phyloP scores from a whole-genome alignment of 2,329 filamentous ascomycete species.

The Cladophialophora yegresii region DNA sequence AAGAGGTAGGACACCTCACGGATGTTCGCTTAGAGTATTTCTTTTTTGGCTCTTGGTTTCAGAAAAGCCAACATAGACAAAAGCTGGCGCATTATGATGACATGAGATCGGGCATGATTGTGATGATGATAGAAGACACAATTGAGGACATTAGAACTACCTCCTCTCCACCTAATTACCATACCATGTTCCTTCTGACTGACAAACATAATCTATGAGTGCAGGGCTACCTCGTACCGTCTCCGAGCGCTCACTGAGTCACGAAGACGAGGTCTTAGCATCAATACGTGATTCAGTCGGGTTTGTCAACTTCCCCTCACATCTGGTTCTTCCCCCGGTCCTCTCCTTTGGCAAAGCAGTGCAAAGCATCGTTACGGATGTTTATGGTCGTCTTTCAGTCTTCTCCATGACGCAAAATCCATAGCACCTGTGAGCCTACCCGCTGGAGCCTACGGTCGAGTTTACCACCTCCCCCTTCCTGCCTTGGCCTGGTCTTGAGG shows the following conservation, averaged over 20 bases:
- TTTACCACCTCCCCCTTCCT: not conserved
- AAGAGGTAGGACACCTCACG: constrained; percentile 6
- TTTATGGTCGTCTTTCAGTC: not conserved
- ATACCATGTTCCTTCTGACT: not conserved
- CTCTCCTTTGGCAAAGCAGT: not conserved
- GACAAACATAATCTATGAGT: not conserved
- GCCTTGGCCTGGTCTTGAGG: not conserved
- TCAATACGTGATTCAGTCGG: not conserved
- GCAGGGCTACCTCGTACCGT: no score
- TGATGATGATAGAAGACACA: not conserved
- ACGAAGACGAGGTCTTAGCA: not conserved
- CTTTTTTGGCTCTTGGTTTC: not conserved
- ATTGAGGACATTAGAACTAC: not conserved
- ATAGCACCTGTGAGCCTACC: no score
- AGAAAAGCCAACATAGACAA: not conserved
- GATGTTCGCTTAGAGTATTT: not conserved
- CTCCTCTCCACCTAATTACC: not conserved
- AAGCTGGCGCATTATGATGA: not conserved
- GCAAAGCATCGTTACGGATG: not conserved
- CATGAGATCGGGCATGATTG: not conserved
- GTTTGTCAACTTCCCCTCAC: not conserved
- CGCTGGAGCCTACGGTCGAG: not conserved
- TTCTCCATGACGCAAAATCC: no score
- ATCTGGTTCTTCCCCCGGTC: not conserved
- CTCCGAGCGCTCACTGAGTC: not conserved